phyloP scores from a whole-genome alignment of 371 early-diverging fungal species.

The Actinomortierella ambigua region DNA sequence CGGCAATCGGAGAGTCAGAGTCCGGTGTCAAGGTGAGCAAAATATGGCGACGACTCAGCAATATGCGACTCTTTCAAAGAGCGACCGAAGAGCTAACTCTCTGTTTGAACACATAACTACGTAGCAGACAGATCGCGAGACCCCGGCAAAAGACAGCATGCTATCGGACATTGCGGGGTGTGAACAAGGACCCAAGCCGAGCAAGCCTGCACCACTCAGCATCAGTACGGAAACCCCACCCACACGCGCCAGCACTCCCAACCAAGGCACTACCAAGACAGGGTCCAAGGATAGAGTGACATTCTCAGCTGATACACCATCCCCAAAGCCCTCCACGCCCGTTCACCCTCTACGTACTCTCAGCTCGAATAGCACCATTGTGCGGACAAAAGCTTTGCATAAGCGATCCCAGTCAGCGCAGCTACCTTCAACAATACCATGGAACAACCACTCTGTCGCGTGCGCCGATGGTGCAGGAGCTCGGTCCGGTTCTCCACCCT shows the following conservation, averaged over 20 bases:
- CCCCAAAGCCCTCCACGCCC: conserved; percentile 1
- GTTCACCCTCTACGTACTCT: conserved; percentile 34
- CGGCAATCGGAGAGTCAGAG: conserved; percentile 18
- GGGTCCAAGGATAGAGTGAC: background rate
- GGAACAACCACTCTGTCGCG: conserved; percentile 7
- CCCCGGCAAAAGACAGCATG: background rate
- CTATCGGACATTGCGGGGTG: background rate
- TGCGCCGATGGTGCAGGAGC: too few relatives aligned
- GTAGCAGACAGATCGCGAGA: too few relatives aligned
- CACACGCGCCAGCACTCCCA: background rate
- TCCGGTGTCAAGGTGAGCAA: conserved; percentile 23
- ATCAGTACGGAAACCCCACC: background rate
- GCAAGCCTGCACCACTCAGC: background rate
- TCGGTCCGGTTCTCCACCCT: too few relatives aligned
- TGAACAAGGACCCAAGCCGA: background rate
- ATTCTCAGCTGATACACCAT: background rate
- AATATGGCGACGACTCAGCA: background rate
- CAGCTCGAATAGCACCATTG: conserved; percentile 38
- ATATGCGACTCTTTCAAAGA: background rate
- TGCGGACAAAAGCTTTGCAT: conserved; percentile 27
- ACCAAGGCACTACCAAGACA: background rate
- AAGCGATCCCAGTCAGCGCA: conserved; percentile 43
- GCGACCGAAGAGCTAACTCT: background rate
- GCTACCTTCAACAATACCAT: conserved; percentile 29
- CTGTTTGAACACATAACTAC: too few relatives aligned